Percentiles rank a stretch among this genome's conserved stretches.
These are phyloP conservation scores for Scleroderma citrinum DNA, from an alignment of 768 basidiomycete genomes.

Conservation along the genomic window DNA sequence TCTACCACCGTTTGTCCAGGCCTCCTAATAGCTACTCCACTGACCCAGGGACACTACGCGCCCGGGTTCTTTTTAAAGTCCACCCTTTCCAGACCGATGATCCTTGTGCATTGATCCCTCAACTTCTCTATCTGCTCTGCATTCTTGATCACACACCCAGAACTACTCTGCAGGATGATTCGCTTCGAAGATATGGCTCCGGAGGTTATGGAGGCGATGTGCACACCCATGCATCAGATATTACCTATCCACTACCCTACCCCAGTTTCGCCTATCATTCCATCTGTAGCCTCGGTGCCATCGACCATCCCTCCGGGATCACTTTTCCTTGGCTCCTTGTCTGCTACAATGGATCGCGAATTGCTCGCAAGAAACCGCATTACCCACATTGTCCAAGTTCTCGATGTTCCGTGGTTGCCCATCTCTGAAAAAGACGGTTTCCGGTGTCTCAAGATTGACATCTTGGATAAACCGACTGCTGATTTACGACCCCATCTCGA, in stretches of 20 bases:
- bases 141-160: background rate
- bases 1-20: conserved; percentile 48
- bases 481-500: conserved; percentile 68
- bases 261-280: conserved; percentile 13
- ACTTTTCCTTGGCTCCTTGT: conserved; percentile 66
- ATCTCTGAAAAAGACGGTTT: conserved; percentile 39
- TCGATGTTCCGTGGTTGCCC: conserved; percentile 62
- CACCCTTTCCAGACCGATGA: background rate
- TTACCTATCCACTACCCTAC: conserved; percentile 35
- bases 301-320: conserved; percentile 34
- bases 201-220: conserved; percentile 79
- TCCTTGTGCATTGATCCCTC: too few relatives aligned
- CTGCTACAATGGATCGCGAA: conserved; percentile 51
- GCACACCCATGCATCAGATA: conserved; percentile 79
- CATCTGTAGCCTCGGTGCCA: conserved; percentile 8
- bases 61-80: conserved; percentile 4
- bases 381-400: conserved; percentile 58
- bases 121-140: too few relatives aligned
- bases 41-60: background rate
- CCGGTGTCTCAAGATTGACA: conserved; percentile 59
- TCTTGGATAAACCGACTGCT: conserved; percentile 53
- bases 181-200: conserved; percentile 70
- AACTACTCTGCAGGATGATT: conserved; percentile 47
- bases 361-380: conserved; percentile 46
- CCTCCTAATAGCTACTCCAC: conserved; percentile 17